Conservation (phyloP, 2,329 filamentous ascomycete species). For the Beauveria asiatica region DNA sequence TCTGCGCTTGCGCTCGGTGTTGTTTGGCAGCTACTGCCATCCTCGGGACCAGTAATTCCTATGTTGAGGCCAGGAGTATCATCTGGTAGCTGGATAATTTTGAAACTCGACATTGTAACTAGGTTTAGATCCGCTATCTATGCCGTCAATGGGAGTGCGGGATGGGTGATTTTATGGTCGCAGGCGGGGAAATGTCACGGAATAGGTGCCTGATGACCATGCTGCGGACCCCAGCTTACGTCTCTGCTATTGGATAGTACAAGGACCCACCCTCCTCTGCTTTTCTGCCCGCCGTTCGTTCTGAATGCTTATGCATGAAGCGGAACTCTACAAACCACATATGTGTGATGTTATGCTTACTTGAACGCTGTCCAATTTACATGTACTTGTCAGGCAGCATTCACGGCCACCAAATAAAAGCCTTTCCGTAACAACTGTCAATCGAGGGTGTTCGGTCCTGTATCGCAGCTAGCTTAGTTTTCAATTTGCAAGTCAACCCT, state of each 20-base stretch:
- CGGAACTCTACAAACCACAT: neutral
- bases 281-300: neutral
- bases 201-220: neutral
- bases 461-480: neutral
- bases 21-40: neutral
- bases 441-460: neutral
- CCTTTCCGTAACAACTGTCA: neutral
- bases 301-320: neutral
- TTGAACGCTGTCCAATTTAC: neutral
- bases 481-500: neutral
- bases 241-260: neutral
- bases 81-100: neutral
- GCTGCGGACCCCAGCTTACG: neutral
- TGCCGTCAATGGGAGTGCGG: neutral
- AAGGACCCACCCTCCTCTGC: neutral
- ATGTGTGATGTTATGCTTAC: neutral
- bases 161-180: neutral
- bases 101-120: neutral
- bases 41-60: neutral
- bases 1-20: neutral
- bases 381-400: neutral
- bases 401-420: neutral
- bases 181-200: neutral
- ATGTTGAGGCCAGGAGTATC: neutral
- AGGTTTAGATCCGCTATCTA: neutral